These are phyloP conservation scores for Mucor mucedo DNA, from an alignment of 371 early-diverging fungal species.

Conservation along the genomic window DNA sequence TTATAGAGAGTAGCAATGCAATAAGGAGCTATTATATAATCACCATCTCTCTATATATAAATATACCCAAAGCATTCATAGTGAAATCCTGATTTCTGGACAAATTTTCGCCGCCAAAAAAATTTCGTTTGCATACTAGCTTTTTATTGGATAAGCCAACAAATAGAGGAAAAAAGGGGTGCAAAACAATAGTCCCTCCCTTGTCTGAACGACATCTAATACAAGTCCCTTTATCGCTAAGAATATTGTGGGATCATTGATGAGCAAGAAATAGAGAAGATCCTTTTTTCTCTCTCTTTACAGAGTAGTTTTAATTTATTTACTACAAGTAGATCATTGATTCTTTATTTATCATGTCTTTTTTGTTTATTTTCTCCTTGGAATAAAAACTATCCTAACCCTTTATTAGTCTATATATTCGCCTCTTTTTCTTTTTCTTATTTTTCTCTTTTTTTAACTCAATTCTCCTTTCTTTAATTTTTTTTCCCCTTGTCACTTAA, in stretches of 20 bases:
- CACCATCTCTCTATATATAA: not conserved
- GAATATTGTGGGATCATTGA: not conserved
- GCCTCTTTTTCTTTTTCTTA: conserved; percentile 10
- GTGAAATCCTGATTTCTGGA: conserved; percentile 2
- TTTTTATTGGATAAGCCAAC: conserved; percentile 1
- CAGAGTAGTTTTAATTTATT: not conserved
- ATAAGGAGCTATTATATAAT: not conserved
- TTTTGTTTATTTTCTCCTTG: conserved; percentile 19
- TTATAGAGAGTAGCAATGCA: too few relatives aligned
- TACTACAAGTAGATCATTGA: conserved; percentile 3
- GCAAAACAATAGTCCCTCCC: not conserved
- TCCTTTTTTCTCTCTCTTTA: not conserved
- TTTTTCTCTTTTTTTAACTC: conserved; percentile 7
- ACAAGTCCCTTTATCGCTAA: too few relatives aligned
- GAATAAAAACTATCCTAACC: conserved; percentile 14
- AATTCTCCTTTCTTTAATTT: conserved; percentile 1
- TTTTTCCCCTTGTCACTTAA: not conserved
- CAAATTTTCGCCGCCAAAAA: not conserved
- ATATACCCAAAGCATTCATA: not conserved
- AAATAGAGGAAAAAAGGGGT: conserved; percentile 2
- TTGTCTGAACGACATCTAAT: not conserved
- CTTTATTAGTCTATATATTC: conserved; percentile 7
- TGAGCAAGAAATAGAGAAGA: not conserved
- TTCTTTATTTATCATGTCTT: conserved; percentile 12
- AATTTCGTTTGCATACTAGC: not conserved